These are phyloP conservation scores for Tephrocybe sp. DNA, from an alignment of 768 basidiomycete genomes.

Conservation along the genomic window DNA sequence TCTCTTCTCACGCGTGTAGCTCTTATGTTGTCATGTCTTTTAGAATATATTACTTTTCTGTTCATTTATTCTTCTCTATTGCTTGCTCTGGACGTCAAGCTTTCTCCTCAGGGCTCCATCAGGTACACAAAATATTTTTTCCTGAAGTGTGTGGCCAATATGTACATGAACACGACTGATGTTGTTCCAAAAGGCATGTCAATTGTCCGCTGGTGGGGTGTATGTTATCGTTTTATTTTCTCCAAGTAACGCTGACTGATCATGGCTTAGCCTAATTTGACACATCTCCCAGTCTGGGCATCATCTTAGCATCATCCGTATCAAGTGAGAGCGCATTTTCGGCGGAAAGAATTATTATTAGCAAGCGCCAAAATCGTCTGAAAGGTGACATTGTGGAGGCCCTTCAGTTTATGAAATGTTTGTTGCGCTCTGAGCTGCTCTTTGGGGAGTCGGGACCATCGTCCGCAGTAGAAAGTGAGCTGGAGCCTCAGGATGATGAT, in stretches of 20 bases:
- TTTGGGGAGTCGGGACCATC: constrained; percentile 3
- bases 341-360: constrained; percentile 3
- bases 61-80: no score
- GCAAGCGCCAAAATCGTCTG: constrained; percentile 11
- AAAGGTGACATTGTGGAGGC: constrained; percentile 16
- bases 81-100: no score
- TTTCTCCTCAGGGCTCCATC: no score
- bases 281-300: background rate
- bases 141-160: no score
- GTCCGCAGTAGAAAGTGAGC: background rate
- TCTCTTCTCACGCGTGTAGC: no score
- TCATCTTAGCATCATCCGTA: background rate
- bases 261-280: background rate
- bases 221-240: background rate
- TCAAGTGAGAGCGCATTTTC: background rate
- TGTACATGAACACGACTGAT: no score
- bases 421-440: constrained; percentile 5
- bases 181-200: no score
- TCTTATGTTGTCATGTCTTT: no score
- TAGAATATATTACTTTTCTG: no score
- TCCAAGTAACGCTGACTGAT: background rate
- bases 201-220: no score
- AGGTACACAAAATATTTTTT: no score
- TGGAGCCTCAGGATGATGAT: background rate
- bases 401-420: constrained; percentile 13